Evolutionary conservation across 2,329 filamentous ascomycete genomes (phyloP).

Genomic region (Aspergillus sp.): DNA sequence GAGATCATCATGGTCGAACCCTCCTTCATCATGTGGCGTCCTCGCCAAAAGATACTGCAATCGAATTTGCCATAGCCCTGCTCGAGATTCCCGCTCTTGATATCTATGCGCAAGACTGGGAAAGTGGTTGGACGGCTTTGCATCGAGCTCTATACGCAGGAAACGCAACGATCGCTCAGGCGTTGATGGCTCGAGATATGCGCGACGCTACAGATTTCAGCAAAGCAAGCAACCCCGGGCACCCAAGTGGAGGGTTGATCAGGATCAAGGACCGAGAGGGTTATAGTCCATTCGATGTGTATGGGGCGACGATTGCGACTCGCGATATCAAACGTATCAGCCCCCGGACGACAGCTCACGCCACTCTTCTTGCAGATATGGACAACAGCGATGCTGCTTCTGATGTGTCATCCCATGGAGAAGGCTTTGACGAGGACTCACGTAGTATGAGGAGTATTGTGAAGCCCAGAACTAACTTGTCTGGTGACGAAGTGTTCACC

Average conservation of each 20-base stretch:
- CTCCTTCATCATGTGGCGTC: constrained; percentile 82
- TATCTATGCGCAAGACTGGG: constrained; percentile 80
- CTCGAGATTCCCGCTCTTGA: constrained; percentile 82
- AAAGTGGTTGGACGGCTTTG: constrained; percentile 94
- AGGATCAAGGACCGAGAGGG: constrained; percentile 96
- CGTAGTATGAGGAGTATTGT: constrained; percentile 30
- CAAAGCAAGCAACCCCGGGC: constrained; percentile 55
- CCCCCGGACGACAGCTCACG: constrained; percentile 41
- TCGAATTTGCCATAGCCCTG: constrained; percentile 75
- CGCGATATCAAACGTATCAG: constrained; percentile 59
- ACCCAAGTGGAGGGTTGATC: constrained; percentile 73
- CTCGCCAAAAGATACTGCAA: constrained; percentile 68
- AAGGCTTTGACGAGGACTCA: constrained; percentile 55
- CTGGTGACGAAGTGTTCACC: constrained; percentile 83
- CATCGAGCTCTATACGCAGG: constrained; percentile 89
- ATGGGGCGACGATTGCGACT: constrained; percentile 80
- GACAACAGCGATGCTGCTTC: constrained; percentile 38
- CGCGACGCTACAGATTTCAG: constrained; percentile 66
- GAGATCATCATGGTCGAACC: constrained; percentile 78
- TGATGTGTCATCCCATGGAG: constrained; percentile 34
- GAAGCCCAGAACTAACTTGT: constrained; percentile 44
- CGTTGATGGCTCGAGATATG: constrained; percentile 77
- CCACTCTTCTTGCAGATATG: constrained; percentile 47
- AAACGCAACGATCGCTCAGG: constrained; percentile 80
- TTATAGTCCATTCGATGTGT: constrained; percentile 91